A percentile compares a stretch with the other conserved stretches of the same genome.
Conservation (phyloP, 1,284 basidiomycete genomes). For the Leccinum brunneo-olivaceum region DNA sequence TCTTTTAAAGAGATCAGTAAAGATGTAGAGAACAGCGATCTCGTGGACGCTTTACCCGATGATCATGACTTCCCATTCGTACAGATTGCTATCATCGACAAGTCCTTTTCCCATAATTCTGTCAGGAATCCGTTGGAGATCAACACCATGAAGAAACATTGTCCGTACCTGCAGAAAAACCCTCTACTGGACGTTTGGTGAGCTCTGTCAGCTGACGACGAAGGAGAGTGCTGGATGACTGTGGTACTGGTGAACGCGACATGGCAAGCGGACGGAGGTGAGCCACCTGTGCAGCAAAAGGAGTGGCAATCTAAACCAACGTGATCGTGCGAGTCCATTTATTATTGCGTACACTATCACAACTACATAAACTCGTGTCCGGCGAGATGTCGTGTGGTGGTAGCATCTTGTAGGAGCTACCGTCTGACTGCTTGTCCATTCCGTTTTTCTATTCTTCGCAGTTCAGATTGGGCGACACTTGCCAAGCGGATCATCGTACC, state of each 20-base stretch:
- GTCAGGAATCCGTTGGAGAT: constrained; percentile 27
- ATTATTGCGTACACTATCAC: background rate
- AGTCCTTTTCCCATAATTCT: constrained; percentile 53
- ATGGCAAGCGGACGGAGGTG: constrained; percentile 26
- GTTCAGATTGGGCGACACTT: too few species aligned
- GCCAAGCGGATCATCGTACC: too few species aligned
- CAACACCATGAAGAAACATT: constrained; percentile 19
- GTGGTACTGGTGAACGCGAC: constrained; percentile 43
- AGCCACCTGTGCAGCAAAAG: background rate
- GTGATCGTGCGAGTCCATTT: constrained; percentile 6
- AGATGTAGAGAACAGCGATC: constrained; percentile 1
- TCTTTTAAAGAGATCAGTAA: constrained; percentile 37
- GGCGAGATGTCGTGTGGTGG: too few species aligned
- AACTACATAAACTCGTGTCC: too few species aligned
- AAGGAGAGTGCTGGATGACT: constrained; percentile 61
- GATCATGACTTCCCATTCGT: constrained; percentile 91
- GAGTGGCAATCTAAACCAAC: constrained; percentile 1
- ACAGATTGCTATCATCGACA: constrained; percentile 87
- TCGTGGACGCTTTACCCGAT: constrained; percentile 64
- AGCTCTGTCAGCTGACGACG: constrained; percentile 80
- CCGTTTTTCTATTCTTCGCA: too few species aligned
- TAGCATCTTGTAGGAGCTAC: too few species aligned
- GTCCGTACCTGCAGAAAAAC: constrained; percentile 80
- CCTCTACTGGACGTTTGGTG: constrained; percentile 85
- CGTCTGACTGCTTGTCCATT: too few species aligned